Evolutionary conservation across 768 basidiomycete species (phyloP).

Genomic region (Tricholoma sp.): DNA sequence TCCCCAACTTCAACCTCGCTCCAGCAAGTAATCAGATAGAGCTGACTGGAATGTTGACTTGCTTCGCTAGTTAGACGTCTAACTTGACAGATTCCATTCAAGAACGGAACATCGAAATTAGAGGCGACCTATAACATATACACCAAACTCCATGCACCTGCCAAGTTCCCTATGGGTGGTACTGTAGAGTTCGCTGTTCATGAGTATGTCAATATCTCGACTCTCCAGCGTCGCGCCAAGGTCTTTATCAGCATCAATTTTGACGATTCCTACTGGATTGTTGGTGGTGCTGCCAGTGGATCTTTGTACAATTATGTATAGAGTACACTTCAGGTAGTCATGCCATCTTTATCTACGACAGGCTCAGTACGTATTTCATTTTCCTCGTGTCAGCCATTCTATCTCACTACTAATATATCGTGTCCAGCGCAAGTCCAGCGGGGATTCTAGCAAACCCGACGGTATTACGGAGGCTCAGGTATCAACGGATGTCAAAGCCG

Average conservation of each 20-base stretch:
- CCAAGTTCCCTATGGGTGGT: neutral
- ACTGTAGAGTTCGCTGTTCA: conserved; percentile 18
- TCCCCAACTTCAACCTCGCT: neutral
- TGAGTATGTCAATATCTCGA: conserved; percentile 10
- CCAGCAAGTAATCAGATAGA: neutral
- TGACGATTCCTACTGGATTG: conserved; percentile 21
- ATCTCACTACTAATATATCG: conserved; percentile 2
- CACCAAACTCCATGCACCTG: conserved; percentile 12
- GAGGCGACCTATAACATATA: conserved; percentile 3
- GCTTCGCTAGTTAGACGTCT: conserved; percentile 1
- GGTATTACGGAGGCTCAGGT: conserved; percentile 19
- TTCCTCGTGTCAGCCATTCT: neutral
- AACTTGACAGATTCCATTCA: neutral
- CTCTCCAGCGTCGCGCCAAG: neutral
- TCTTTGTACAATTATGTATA: conserved; percentile 19
- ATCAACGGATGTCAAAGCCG: conserved; percentile 16
- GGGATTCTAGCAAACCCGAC: conserved; percentile 19
- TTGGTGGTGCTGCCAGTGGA: conserved; percentile 11
- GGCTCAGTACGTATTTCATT: conserved; percentile 11
- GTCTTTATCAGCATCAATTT: conserved; percentile 12
- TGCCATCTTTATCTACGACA: conserved; percentile 17
- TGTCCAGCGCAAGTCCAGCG: too few relatives aligned
- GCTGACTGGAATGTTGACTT: conserved; percentile 2
- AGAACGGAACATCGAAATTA: neutral
- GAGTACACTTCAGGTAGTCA: conserved; percentile 13